Conservation (phyloP, 768 basidiomycete genomes). For the Tulasnella sp. region DNA sequence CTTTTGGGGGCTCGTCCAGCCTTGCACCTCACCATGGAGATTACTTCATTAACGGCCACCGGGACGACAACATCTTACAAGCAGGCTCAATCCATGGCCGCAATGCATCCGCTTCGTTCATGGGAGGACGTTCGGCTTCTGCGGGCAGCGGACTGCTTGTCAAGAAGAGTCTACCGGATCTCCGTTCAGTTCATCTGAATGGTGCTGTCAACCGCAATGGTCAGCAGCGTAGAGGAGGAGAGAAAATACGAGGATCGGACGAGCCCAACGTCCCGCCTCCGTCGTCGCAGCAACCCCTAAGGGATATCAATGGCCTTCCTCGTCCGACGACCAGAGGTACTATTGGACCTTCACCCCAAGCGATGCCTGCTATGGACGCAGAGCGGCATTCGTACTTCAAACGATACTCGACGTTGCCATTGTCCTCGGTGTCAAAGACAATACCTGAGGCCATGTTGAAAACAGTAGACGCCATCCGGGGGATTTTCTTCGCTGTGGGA, state of each 20-base stretch:
- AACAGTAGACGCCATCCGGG: constrained; percentile 86
- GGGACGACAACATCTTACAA: constrained; percentile 17
- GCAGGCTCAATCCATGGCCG: constrained; percentile 36
- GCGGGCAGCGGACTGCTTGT: constrained; percentile 39
- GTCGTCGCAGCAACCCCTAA: constrained; percentile 20
- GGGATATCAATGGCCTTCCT: constrained; percentile 23
- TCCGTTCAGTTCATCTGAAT: constrained; percentile 54
- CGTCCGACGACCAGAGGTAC: constrained; percentile 25
- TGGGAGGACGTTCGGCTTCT: neutral
- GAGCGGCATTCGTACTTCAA: constrained; percentile 94
- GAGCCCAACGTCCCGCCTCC: constrained; percentile 21
- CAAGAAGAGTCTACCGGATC: constrained; percentile 88
- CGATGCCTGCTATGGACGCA: constrained; percentile 62
- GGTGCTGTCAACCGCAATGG: constrained; percentile 9
- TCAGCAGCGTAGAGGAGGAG: constrained; percentile 10
- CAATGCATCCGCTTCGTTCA: constrained; percentile 38
- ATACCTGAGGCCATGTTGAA: constrained; percentile 70
- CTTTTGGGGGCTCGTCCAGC: neutral
- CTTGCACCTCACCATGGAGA: constrained; percentile 20
- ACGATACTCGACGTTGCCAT: constrained; percentile 78
- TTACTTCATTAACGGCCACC: constrained; percentile 26
- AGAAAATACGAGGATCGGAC: constrained; percentile 28
- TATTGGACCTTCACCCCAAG: constrained; percentile 34
- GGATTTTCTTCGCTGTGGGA: constrained; percentile 87
- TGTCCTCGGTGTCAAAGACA: constrained; percentile 60